Evolutionary conservation across 768 basidiomycete genomes (phyloP), one percentile per base, ranked within the genome.

Genomic region (Leccinum arenicola): DNA sequence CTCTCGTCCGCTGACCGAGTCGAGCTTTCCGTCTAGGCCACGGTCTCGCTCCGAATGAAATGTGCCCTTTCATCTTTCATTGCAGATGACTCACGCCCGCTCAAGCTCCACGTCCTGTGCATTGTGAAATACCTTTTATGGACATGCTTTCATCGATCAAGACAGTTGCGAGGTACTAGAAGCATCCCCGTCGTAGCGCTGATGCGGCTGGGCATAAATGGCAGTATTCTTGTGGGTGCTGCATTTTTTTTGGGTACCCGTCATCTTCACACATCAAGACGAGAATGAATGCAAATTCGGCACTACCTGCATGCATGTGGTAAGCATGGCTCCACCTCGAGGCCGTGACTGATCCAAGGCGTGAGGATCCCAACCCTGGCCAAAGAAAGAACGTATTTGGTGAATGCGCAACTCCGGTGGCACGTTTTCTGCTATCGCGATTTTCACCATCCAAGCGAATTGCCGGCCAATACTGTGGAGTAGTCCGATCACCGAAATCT

Each of bases 241-340:
- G 54, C 58, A 70, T 66, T 57, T 58, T 62, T 62, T 58, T 60
- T 54, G 47, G 56, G 36, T 50, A 49, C 50, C 50, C 50, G 50
- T 61, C 65, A 51, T 50, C 58, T 63, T 66, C 67, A 55, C 63
- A 67, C 63, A 67, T 64, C 64, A 62, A 50, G 52, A 58, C 64
- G 61, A 66, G 70, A 71, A 70, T 61, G 63, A 70, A 68, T 48
- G 62, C 70, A 68, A 72, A 70, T 68, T 66, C 63, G 70, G 72
- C 31, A 66, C 64, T 59, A 36, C 29, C 43, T 51, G 62, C 52
- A 56, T 64, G 63, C 71, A 69, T 69, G 73, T 73, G 73, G 69
- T 57, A 60, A 62, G 64, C 71, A 74, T 64, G 70, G 67, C 55
- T 65, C 68, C 63, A 63, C 71, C 71, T 73, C 70, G 72, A 73